phyloP scores from a whole-genome alignment of 2,329 filamentous ascomycete species.

The Colletotrichum navitas region DNA sequence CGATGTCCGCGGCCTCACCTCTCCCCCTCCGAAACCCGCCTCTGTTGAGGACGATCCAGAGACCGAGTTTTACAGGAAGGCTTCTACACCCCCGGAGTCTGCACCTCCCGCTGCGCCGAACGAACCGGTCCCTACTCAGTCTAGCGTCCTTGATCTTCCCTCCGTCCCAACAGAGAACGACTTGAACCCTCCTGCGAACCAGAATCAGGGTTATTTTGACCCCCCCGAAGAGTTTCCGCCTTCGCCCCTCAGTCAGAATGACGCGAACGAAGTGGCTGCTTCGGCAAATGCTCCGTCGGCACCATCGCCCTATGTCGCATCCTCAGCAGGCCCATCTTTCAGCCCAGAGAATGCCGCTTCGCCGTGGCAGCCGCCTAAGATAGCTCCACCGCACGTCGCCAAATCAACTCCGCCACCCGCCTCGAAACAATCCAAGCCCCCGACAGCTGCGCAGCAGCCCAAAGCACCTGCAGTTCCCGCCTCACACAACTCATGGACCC shows the following conservation, averaged over 20 bases:
- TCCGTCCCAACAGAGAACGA: conserved; percentile 28
- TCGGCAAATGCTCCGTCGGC: conserved; percentile 18
- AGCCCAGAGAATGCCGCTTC: conserved; percentile 28
- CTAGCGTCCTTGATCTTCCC: conserved; percentile 38
- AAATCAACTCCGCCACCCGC: conserved; percentile 41
- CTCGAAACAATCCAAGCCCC: conserved; percentile 44
- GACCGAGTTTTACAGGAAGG: conserved; percentile 46
- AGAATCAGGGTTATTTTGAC: conserved; percentile 52
- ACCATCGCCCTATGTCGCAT: conserved; percentile 28
- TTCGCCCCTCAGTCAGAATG: conserved; percentile 52
- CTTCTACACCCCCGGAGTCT: conserved; percentile 47
- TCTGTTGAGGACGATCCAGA: conserved; percentile 68
- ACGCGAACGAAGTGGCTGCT: conserved; percentile 47
- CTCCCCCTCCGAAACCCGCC: conserved; percentile 53
- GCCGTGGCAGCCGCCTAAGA: conserved; percentile 34
- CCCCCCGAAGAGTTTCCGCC: conserved; percentile 50
- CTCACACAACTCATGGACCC: conserved; percentile 42
- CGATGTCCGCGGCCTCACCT: conserved; percentile 69
- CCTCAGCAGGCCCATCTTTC: conserved; percentile 35
- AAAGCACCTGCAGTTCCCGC: conserved; percentile 13
- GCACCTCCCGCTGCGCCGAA: conserved; percentile 45
- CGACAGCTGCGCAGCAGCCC: conserved; percentile 32
- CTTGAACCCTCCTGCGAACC: conserved; percentile 39
- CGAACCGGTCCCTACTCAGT: conserved; percentile 29
- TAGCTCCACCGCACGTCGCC: background rate